Evolutionary conservation across 1,139 yeast genomes (phyloP), one percentile per base, ranked within the genome.

Genomic region (Blastobotrys petasosporus): DNA sequence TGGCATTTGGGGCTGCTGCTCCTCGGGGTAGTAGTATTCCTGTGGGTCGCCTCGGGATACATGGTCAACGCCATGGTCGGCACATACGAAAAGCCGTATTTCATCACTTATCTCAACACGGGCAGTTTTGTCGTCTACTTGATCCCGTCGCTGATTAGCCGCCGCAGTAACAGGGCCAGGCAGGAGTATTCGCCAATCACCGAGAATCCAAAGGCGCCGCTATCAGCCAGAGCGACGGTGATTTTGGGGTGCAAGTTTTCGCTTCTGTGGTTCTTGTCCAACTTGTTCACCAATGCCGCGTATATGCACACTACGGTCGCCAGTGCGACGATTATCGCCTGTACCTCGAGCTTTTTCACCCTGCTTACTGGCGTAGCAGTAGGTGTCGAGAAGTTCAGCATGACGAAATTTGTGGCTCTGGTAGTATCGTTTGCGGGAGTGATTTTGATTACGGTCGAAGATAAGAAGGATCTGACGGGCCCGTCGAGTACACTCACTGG

Each of bases 341-440:
- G 96, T 36, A 88, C 97, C 0, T 84, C 95, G 6, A 85, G 96
- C 11, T 88, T 92, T 62, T 92, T 92, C 75, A 92, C 98, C 0
- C 73, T 92, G 38, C 57, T 88, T 2, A 73, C 90, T n/a, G 97
- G 97, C 0, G 79, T 80, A 47, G 51, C 84, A 17, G 82, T 80
- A 51, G 70, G 80, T 29, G 77, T 88, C 7, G 98, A 92, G 64
- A 67, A 66, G 29, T 76, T 90, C 57, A 85, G 79, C 56, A 60
- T 64, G 23, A 70, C 74, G 39, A 92, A 92, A 62, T 64, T 88
- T 1, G 60, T 76, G 29, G 94, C 95, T 0, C 74, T 87, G 9
- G 53, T 82, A 2, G 70, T 86, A 9, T 82, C 95, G 17, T 79
- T 90, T 51, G 53, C 78, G 3, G 98, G 98, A 8, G 92, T 92